Evolutionary conservation across 1,139 yeast genomes (phyloP).

Genomic region (Cylindricascospora bacillispora): DNA sequence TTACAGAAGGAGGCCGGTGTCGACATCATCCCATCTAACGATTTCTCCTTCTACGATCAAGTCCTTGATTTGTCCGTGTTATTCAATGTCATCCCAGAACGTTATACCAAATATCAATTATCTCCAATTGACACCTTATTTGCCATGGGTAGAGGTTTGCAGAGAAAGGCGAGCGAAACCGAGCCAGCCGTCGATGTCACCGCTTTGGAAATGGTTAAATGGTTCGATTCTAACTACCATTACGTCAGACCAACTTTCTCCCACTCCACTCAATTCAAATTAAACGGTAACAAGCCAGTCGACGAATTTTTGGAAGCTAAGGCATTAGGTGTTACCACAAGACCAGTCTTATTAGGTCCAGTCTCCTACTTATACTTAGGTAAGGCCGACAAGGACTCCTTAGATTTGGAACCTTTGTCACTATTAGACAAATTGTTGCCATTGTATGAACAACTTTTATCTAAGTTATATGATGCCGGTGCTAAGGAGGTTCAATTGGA

Average conservation of each 20-base stretch:
- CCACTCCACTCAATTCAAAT: constrained; percentile 88
- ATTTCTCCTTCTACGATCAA: constrained; percentile 96
- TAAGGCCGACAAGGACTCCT: constrained; percentile 96
- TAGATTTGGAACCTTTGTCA: constrained; percentile 86
- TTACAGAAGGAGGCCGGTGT: constrained; percentile 96
- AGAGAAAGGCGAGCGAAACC: constrained; percentile 86
- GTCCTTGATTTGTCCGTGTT: constrained; percentile 84
- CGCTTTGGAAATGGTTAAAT: constrained; percentile 98
- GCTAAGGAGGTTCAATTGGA: constrained; percentile 92
- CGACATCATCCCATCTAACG: constrained; percentile 92
- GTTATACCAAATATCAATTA: constrained; percentile 86
- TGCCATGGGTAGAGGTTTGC: constrained; percentile 99
- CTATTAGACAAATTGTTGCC: constrained; percentile 82
- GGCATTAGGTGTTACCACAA: constrained; percentile 87
- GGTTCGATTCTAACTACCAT: constrained; percentile 99
- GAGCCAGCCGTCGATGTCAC: constrained; percentile 91
- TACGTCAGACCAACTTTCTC: constrained; percentile 99
- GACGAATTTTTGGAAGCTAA: constrained; percentile 97
- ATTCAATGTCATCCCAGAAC: constrained; percentile 92
- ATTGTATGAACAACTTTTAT: constrained; percentile 77
- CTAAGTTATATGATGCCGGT: constrained; percentile 86
- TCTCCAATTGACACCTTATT: constrained; percentile 85
- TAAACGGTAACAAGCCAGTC: constrained; percentile 92
- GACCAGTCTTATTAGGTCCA: constrained; percentile 96
- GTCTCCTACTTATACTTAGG: constrained; percentile 90